Base-by-base conservation (phyloP, 495 filamentous ascomycete genomes). In the Annulohypoxylon maeteangense region DNA sequence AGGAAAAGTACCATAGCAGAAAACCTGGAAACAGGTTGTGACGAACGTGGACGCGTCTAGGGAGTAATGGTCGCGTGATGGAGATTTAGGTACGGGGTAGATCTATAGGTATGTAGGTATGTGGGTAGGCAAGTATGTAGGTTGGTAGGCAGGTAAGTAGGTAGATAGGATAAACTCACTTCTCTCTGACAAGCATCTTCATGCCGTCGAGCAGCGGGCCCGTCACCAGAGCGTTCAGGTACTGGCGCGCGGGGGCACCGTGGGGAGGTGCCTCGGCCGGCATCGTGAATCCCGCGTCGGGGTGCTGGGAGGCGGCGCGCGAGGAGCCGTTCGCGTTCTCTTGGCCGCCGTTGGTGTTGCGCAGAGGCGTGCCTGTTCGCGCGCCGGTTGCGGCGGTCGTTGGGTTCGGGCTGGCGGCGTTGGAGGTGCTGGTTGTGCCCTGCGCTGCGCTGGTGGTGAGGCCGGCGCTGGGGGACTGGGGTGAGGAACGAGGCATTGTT, bases 221-320 rank as follows among this genome's bases (percentile, higher is more conserved):
- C 14, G 94, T 95, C 60, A 99, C 88, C 75, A 93, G 94, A 76
- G 89, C 84, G 73, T 98, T 98, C 78, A 99, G 81, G 80, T 97
- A 99, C 65, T 92, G 89, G 32, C 95, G 87, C 2, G 93, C 91
- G 4, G 94, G 93, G 1, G 92, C 93, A 42, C 95, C 95, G 72
- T 97, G 93, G 1, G 86, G 80, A 2, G 79, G 84, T 10, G 88
- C 81, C 76, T 87, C 80, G 69, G 82, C 63, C 20, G 87, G 85
- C 74, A 88, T 81, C 36, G 83, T 76, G 82, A 83, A 71, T 71
- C 78, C 73, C 5, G 81, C 74, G 59, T 84, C 85, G 18, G 83
- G 85, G 56, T 87, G 84, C 50, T 80, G 81, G 11, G 86, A 86
- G n/a, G 82, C 80, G n/a, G 85, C 84, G 61, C 83, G 81, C 7